Base-by-base conservation (phyloP, 2,329 filamentous ascomycete species). In the Fusarium sp. region DNA sequence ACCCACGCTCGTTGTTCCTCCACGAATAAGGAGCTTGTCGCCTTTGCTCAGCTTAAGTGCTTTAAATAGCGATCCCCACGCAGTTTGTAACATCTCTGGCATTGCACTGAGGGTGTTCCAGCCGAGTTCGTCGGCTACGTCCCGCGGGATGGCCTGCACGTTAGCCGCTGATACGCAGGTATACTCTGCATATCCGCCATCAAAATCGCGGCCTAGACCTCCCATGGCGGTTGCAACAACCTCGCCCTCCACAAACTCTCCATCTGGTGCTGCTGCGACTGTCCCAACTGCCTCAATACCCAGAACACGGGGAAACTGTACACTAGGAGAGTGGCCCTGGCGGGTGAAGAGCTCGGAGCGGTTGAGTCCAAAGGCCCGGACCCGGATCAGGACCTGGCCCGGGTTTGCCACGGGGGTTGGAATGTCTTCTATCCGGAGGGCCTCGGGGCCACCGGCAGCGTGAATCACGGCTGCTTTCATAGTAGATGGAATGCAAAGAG, bases 301-400 rank as follows among this genome's bases (percentile, higher is more conserved):
- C 0, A 54, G 50, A 2, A 54, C 23, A 32, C 50, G 50, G 27
- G 50, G 50, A 25, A 54, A 54, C 30, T 32, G 25, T 27, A 64
- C 50, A 4, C 18, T 25, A 7, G 61, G 62, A 32, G 50, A 64
- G 35, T 64, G 37, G 6, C 62, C 62, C 9, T 57, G 62, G 25
- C 62, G 62, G 8, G 50, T 64, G 35, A 64, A 64, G 34, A 64
- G 62, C 35, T 64, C 62, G 18, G 62, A 56, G 7, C 62, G 62
- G 34, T 64, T 64, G 11, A 64, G 25, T 6, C 62, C 62, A 57
- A 64, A 64, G 14, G 50, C 62, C 18, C 27, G 23, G 50, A 64
- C 27, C 20, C 35, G 62, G 62, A 57, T 64, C 1, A 64, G 25
- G 23, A 64, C 37, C 20, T 64, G 20, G 10, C 62, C 62, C n/a